Conservation (phyloP, 1,284 basidiomycete genomes). For the Rhodotorula sp. region DNA sequence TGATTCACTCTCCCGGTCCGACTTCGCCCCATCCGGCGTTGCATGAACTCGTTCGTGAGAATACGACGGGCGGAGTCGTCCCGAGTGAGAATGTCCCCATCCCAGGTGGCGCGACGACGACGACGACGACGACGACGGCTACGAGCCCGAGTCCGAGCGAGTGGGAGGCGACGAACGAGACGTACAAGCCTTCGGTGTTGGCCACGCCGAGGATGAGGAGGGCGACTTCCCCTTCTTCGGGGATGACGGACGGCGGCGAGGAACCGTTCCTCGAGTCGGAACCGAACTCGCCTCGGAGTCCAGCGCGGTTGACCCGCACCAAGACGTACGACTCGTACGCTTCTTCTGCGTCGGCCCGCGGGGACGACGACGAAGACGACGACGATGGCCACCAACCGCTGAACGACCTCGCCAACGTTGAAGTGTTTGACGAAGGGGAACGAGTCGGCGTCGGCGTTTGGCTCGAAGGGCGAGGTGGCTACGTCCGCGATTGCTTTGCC, state of each 20-base stretch:
- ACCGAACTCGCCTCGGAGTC: constrained; percentile 21
- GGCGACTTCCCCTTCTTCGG: not conserved
- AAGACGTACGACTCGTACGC: constrained; percentile 25
- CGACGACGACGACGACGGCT: not conserved
- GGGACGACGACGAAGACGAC: not conserved
- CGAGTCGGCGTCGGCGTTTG: constrained; percentile 42
- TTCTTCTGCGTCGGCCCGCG: constrained; percentile 3
- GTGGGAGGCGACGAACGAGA: constrained; percentile 32
- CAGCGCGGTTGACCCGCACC: not conserved
- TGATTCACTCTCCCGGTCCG: not conserved
- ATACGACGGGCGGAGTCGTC: constrained; percentile 33
- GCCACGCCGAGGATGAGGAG: constrained; percentile 11
- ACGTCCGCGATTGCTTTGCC: constrained; percentile 36
- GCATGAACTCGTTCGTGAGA: constrained; percentile 34
- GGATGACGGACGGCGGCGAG: constrained; percentile 22
- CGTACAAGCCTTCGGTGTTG: constrained; percentile 25
- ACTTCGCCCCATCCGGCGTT: constrained; percentile 21
- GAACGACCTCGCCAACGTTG: constrained; percentile 27
- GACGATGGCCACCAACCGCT: not conserved
- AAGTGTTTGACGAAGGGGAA: constrained; percentile 44
- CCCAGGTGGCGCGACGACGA: constrained; percentile 17
- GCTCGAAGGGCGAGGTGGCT: constrained; percentile 40
- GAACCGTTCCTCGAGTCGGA: constrained; percentile 40
- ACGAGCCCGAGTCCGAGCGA: not conserved
- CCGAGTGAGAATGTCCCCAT: not conserved